phyloP scores from a whole-genome alignment of 176 grass and related monocot species.

The Ampelocalamus luodianensis region DNA sequence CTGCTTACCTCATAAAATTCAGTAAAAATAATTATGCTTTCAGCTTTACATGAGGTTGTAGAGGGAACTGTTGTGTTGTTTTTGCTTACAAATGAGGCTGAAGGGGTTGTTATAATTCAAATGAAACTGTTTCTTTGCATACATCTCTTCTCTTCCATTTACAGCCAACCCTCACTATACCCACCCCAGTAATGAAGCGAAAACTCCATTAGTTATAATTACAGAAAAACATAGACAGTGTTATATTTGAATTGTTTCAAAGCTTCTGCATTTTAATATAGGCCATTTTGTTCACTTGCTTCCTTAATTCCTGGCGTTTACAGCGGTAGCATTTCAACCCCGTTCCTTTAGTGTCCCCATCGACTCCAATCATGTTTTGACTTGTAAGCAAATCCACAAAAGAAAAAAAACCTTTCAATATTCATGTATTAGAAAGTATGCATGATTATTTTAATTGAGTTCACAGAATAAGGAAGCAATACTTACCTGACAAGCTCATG shows the following conservation, averaged over 20 bases:
- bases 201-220: neutral
- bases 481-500: slow-evolving; percentile 7
- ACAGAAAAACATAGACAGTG: neutral
- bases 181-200: no score
- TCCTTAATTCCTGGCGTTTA: neutral
- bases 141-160: no score
- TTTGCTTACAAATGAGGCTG: slow-evolving; percentile 9
- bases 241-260: slow-evolving; percentile 11
- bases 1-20: slow-evolving; percentile 32
- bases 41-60: neutral
- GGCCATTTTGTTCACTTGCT: neutral
- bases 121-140: no score
- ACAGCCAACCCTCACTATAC: no score
- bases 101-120: neutral
- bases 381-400: neutral
- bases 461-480: neutral
- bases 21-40: neutral
- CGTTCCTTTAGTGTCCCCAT: neutral
- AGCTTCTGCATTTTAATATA: neutral
- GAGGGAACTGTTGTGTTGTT: neutral
- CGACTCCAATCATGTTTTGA: neutral
- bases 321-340: neutral
- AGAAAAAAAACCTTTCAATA: neutral
- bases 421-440: neutral
- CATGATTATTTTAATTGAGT: neutral